Evolutionary conservation across 495 filamentous ascomycete genomes (phyloP).

Genomic region (Penicillium odoratum): DNA sequence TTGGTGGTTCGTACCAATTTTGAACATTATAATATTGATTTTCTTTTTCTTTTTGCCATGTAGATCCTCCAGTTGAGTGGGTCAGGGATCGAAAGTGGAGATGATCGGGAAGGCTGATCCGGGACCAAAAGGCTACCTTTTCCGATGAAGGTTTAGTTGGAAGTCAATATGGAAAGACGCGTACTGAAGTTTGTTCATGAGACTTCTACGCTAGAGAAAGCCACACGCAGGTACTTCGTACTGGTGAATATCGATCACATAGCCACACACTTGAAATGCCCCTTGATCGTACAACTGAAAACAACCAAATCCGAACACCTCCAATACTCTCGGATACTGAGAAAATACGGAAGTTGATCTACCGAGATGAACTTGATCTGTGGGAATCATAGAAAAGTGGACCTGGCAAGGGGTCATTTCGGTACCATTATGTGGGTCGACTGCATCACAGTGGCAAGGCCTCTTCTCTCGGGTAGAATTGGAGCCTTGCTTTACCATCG

Average conservation of each 20-base stretch:
- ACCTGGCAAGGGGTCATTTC: background rate
- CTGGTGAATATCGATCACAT: background rate
- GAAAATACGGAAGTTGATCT: background rate
- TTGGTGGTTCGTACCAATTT: too few relatives aligned
- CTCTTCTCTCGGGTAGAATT: background rate
- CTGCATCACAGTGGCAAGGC: background rate
- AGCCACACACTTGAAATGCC: too few relatives aligned
- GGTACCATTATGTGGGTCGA: background rate
- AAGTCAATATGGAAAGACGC: background rate
- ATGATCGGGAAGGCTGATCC: background rate
- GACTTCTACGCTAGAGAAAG: background rate
- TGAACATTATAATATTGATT: background rate
- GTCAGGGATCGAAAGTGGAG: background rate
- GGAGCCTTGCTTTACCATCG: constrained; percentile 6
- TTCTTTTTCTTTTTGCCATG: background rate
- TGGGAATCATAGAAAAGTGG: background rate
- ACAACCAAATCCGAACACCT: too few relatives aligned
- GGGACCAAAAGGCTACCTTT: background rate
- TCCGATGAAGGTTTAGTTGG: background rate
- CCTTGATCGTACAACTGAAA: too few relatives aligned
- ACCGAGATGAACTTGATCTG: background rate
- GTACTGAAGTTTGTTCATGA: background rate
- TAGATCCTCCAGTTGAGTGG: background rate
- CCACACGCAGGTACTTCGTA: background rate
- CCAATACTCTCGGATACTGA: too few relatives aligned